phyloP scores from a whole-genome alignment of 2,329 filamentous ascomycete genomes.

The Alternaria sp. region DNA sequence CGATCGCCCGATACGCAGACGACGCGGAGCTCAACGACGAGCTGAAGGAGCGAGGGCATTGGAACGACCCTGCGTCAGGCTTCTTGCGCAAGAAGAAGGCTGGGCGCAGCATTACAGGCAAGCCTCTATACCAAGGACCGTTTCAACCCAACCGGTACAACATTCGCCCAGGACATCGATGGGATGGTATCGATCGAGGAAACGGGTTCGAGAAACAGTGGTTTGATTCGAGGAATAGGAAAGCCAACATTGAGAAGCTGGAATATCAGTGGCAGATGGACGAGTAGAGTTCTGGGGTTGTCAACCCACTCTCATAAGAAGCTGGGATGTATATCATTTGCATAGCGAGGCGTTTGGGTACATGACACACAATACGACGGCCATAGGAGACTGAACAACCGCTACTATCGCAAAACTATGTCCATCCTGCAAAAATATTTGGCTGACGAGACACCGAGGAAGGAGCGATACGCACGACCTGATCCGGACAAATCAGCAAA shows the following conservation, averaged over 20 bases:
- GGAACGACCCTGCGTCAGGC: slow-evolving; percentile 92
- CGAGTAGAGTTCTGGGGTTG: slow-evolving; percentile 59
- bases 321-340: background rate
- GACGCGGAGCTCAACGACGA: slow-evolving; percentile 87
- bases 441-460: background rate
- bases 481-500: background rate
- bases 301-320: background rate
- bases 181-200: slow-evolving; percentile 94
- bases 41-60: slow-evolving; percentile 75
- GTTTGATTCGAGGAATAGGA: slow-evolving; percentile 84
- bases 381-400: background rate
- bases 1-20: slow-evolving; percentile 78
- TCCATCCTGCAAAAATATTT: background rate
- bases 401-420: background rate
- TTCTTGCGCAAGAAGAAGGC: slow-evolving; percentile 68
- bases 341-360: slow-evolving; percentile 16
- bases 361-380: background rate
- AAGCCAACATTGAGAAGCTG: slow-evolving; percentile 76
- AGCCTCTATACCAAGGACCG: slow-evolving; percentile 77
- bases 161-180: slow-evolving; percentile 88
- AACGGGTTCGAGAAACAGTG: slow-evolving; percentile 94
- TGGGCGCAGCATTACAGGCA: slow-evolving; percentile 57
- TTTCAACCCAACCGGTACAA: slow-evolving; percentile 92
- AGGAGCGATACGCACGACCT: no score
- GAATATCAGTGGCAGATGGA: slow-evolving; percentile 98